Conservation (phyloP, 345 rosid genomes). For the Aegle marmelos region DNA sequence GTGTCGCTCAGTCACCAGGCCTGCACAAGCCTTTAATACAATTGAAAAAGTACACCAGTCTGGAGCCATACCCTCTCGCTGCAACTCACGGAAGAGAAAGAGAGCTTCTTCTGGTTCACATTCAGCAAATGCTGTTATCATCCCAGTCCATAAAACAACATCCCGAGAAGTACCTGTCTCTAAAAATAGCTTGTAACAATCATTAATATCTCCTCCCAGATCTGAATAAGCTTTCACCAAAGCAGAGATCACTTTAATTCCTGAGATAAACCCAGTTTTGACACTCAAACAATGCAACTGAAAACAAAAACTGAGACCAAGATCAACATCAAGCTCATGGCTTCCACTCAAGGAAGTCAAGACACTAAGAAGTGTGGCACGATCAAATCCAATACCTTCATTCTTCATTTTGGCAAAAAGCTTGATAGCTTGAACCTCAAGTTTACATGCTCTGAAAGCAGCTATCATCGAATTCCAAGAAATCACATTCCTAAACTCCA, state of each 20-base stretch:
- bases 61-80: constrained; percentile 45
- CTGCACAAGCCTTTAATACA: constrained; percentile 76
- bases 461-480: constrained; percentile 90
- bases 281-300: constrained; percentile 60
- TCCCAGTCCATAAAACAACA: constrained; percentile 74
- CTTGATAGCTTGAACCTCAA: constrained; percentile 37
- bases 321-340: constrained; percentile 23
- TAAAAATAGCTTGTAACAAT: constrained; percentile 59
- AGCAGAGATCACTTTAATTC: constrained; percentile 67
- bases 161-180: constrained; percentile 45
- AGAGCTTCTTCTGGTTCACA: constrained; percentile 61
- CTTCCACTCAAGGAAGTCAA: constrained; percentile 54
- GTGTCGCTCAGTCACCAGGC: constrained; percentile 61
- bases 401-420: constrained; percentile 54
- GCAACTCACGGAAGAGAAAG: constrained; percentile 53
- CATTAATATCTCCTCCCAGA: constrained; percentile 46
- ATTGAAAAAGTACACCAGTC: constrained; percentile 82
- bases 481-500: constrained; percentile 44
- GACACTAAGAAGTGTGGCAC: constrained; percentile 66
- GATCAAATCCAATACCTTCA: constrained; percentile 58
- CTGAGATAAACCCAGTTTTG: constrained; percentile 51
- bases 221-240: constrained; percentile 77
- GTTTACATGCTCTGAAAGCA: constrained; percentile 48
- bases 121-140: constrained; percentile 73
- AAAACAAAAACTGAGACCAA: constrained; percentile 43